phyloP scores from a whole-genome alignment of 106 monocot species.

The Amphibolis antarctica region DNA sequence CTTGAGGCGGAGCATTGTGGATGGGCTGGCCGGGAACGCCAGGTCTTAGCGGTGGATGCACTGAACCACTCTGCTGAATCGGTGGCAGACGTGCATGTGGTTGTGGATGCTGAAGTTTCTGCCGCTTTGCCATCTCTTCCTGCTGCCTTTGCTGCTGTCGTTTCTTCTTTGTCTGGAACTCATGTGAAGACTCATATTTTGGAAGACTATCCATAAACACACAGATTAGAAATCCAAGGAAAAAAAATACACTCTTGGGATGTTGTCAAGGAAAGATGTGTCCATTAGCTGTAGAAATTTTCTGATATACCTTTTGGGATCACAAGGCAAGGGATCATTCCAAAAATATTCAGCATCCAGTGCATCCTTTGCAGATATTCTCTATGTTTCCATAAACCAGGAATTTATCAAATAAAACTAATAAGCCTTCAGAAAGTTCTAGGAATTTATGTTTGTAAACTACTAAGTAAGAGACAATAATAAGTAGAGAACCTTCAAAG shows the following conservation, averaged over 20 bases:
- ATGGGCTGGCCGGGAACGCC: conserved; percentile 49
- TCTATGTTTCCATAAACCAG: conserved; percentile 22
- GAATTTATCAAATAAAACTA: not conserved
- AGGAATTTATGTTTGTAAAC: too few species aligned
- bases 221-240: not conserved
- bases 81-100: conserved; percentile 71
- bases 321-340: conserved; percentile 91
- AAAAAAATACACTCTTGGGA: not conserved
- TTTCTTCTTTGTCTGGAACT: conserved; percentile 94
- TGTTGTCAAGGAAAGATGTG: conserved; percentile 10
- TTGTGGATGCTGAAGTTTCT: conserved; percentile 81
- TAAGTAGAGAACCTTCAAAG: too few species aligned
- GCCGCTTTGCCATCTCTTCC: conserved; percentile 77
- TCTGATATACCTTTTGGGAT: conserved; percentile 89
- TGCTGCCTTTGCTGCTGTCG: conserved; percentile 88
- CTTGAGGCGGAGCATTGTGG: conserved; percentile 42
- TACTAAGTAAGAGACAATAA: too few species aligned
- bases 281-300: too few species aligned
- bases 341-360: conserved; percentile 98
- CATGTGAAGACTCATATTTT: conserved; percentile 95
- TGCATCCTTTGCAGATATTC: conserved; percentile 95
- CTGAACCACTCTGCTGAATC: conserved; percentile 62
- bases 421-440: too few species aligned
- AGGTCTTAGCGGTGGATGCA: conserved; percentile 65
- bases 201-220: conserved; percentile 47